Conservation (phyloP, 495 filamentous ascomycete genomes). For the Amniculicola lignicola region DNA sequence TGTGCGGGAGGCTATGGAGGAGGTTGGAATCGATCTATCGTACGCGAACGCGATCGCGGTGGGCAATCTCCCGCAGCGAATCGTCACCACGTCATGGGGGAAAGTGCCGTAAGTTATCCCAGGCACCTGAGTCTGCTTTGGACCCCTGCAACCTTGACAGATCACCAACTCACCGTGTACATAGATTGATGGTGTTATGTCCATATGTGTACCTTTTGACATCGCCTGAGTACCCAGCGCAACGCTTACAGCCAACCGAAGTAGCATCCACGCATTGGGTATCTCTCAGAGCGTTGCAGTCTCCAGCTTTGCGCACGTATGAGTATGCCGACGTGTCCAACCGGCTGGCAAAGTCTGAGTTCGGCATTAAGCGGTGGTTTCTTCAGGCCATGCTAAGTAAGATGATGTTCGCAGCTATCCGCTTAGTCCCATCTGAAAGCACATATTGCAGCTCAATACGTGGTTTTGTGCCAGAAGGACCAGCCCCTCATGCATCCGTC, state of each 20-base stretch:
- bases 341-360: constrained; percentile 55
- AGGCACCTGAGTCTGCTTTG: not conserved
- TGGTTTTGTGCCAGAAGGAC: constrained; percentile 42
- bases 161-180: not conserved
- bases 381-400: constrained; percentile 58
- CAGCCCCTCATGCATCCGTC: not conserved
- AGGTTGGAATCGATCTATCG: constrained; percentile 66
- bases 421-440: constrained; percentile 60
- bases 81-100: constrained; percentile 71
- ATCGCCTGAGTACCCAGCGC: constrained; percentile 53
- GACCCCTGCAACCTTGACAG: not conserved
- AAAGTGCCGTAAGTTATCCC: constrained; percentile 57
- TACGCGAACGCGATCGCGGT: constrained; percentile 54
- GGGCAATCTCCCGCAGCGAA: constrained; percentile 68
- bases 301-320: constrained; percentile 59
- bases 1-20: constrained; percentile 66
- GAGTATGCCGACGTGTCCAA: constrained; percentile 66
- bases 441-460: constrained; percentile 53
- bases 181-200: constrained; percentile 72
- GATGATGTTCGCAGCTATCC: constrained; percentile 71
- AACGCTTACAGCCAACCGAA: constrained; percentile 68
- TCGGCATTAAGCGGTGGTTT: constrained; percentile 50
- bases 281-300: constrained; percentile 61
- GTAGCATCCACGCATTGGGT: constrained; percentile 78
- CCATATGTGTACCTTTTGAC: constrained; percentile 70